Base-by-base conservation (phyloP, 2,329 filamentous ascomycete genomes). In the Aspergillus thermomutatus region DNA sequence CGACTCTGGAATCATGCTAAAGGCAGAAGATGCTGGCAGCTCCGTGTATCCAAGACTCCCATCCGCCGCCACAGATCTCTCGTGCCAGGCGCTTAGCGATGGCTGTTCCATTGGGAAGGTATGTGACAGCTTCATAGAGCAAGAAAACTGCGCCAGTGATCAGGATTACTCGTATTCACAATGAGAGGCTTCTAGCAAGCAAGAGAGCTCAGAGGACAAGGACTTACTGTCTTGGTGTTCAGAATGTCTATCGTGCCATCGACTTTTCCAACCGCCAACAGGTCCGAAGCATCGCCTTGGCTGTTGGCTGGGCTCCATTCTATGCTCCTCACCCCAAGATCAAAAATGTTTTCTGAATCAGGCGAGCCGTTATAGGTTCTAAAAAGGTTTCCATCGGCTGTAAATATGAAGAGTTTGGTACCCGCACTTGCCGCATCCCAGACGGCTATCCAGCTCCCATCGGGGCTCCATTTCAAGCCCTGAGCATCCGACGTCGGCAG, bases 351-450 rank as follows among this genome's bases (percentile, higher is more conserved):
- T 49, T 72, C 71, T 3, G 73, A 65, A 11, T 72, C 72, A 4
- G 67, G 57, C 6, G 68, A 66, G 4, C 78, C 77, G 3, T 73
- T 72, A 59, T 82, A 83, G 0, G 79, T 81, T 53, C 82, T 78
- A 69, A 82, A 87, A 3, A 81, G 72, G 60, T 86, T 78, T 1
- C 83, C 84, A 63, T 86, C 83, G 2, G 83, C 81, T 1, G 84
- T 86, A 62, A 82, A 84, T 43, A 87, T 76, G 53, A 80, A 69
- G 10, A 85, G 66, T 54, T 77, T 79, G 34, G 79, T 80, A 7
- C 80, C 79, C 6, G 73, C 70, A 55, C 79, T 81, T 2, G 82
- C 75, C 31, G 80, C 71, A 63, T 86, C 84, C 76, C 83, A 81
- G 3, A 86, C 67, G 1, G 79, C 81, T 56, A 87, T 72, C 84